These are phyloP conservation scores for Graphium sp. DNA, from an alignment of 2,329 filamentous ascomycete species.

Conservation along the genomic window DNA sequence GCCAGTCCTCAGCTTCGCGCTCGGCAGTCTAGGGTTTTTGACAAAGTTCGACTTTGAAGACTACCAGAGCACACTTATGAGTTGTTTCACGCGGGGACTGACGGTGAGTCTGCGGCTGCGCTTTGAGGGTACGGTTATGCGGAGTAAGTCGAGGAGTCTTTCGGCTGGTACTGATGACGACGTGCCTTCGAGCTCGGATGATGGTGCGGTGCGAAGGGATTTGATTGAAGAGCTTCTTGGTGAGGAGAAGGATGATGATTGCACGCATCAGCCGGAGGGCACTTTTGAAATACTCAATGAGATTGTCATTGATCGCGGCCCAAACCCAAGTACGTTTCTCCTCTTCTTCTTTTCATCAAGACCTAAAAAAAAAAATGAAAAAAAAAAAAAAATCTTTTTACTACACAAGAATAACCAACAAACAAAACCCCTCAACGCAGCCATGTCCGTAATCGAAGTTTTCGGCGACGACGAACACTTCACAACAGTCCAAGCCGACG, in stretches of 20 bases:
- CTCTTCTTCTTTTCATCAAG: neutral
- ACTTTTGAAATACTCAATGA: slow-evolving; percentile 91
- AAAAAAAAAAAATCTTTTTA: no score
- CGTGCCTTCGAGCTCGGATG: slow-evolving; percentile 11
- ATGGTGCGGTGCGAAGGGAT: slow-evolving; percentile 35
- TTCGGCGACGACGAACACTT: slow-evolving; percentile 94
- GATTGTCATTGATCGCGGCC: slow-evolving; percentile 87
- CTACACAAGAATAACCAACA: slow-evolving; percentile 2
- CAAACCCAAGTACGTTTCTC: slow-evolving; percentile 60
- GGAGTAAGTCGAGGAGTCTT: slow-evolving; percentile 38
- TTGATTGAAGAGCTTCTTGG: slow-evolving; percentile 82
- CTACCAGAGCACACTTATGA: slow-evolving; percentile 50
- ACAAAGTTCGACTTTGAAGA: slow-evolving; percentile 89
- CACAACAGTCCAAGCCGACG: slow-evolving; percentile 83
- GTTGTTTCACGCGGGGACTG: slow-evolving; percentile 66
- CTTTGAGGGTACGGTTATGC: slow-evolving; percentile 90
- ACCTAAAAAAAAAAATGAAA: no score
- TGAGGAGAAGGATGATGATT: slow-evolving; percentile 66
- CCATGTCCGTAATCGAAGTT: slow-evolving; percentile 81
- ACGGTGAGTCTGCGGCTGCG: slow-evolving; percentile 75
- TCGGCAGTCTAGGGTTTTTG: slow-evolving; percentile 85
- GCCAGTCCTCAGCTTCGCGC: slow-evolving; percentile 76
- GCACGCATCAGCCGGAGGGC: slow-evolving; percentile 70
- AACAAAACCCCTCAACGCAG: slow-evolving; percentile 21
- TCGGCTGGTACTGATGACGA: slow-evolving; percentile 6